Conservation (phyloP, 306 rosid species). For the Luffa acutangula region DNA sequence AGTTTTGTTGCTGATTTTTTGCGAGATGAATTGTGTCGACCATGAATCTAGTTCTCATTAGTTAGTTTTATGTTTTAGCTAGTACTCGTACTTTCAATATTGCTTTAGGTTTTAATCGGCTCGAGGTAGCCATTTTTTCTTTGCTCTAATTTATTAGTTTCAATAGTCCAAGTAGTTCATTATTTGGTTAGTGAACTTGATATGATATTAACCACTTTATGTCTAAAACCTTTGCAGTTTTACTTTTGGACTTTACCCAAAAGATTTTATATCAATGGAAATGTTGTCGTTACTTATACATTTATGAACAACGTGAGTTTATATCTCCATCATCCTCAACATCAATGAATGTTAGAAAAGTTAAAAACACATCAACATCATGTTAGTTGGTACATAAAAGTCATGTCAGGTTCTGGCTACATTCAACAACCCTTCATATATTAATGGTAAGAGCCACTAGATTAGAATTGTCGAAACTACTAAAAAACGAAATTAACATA, state of each 20-base stretch:
- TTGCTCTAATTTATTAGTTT: too few relatives aligned
- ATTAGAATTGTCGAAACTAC: background rate
- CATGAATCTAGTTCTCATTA: background rate
- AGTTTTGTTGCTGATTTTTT: background rate
- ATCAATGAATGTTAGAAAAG: background rate
- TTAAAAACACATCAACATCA: background rate
- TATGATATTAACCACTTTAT: too few relatives aligned
- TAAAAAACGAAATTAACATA: background rate
- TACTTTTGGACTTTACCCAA: background rate
- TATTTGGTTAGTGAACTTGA: too few relatives aligned
- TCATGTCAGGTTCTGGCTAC: background rate
- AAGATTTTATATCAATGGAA: too few relatives aligned
- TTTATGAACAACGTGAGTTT: background rate
- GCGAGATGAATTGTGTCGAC: background rate
- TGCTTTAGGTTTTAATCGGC: background rate
- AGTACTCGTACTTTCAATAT: background rate
- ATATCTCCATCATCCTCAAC: background rate
- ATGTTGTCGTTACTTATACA: too few relatives aligned
- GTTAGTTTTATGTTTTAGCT: background rate
- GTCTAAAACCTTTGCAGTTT: too few relatives aligned
- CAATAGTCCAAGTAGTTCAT: too few relatives aligned
- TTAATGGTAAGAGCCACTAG: background rate
- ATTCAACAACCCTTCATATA: background rate
- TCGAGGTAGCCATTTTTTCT: too few relatives aligned
- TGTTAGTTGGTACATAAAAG: too few relatives aligned